These are phyloP conservation scores for Hemileccinum rubropunctum DNA, from an alignment of 768 basidiomycete species.

Conservation along the genomic window DNA sequence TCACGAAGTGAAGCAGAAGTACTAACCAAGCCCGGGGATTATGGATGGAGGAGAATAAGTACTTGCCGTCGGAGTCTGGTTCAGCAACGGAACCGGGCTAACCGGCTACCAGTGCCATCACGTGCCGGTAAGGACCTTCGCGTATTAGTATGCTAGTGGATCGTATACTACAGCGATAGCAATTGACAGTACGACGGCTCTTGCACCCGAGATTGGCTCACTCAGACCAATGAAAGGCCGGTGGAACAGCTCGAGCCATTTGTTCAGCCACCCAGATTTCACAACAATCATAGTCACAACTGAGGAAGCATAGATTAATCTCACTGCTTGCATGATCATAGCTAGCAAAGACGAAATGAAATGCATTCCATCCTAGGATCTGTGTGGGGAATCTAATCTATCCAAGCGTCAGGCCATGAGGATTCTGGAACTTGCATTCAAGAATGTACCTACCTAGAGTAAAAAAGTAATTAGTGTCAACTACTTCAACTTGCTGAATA, in stretches of 20 bases:
- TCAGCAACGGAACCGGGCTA: too few species aligned
- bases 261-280: neutral
- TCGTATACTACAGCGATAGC: too few species aligned
- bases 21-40: neutral
- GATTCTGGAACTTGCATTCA: neutral
- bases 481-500: constrained; percentile 70
- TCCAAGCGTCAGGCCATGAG: neutral
- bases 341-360: neutral
- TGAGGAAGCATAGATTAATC: neutral
- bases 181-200: too few species aligned
- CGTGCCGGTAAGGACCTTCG: too few species aligned
- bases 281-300: neutral
- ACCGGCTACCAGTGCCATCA: too few species aligned
- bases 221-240: too few species aligned
- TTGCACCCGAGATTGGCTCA: too few species aligned
- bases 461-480: neutral
- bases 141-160: too few species aligned
- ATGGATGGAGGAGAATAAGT: too few species aligned
- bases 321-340: neutral
- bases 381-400: constrained; percentile 15
- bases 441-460: constrained; percentile 16
- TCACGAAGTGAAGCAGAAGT: too few species aligned
- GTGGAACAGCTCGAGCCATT: too few species aligned
- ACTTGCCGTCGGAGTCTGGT: too few species aligned
- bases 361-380: constrained; percentile 12